A percentile compares a stretch with the other conserved stretches of the same genome.
These are phyloP conservation scores for Polyplosphaeria fusca DNA, from an alignment of 495 filamentous ascomycete species.

Conservation along the genomic window DNA sequence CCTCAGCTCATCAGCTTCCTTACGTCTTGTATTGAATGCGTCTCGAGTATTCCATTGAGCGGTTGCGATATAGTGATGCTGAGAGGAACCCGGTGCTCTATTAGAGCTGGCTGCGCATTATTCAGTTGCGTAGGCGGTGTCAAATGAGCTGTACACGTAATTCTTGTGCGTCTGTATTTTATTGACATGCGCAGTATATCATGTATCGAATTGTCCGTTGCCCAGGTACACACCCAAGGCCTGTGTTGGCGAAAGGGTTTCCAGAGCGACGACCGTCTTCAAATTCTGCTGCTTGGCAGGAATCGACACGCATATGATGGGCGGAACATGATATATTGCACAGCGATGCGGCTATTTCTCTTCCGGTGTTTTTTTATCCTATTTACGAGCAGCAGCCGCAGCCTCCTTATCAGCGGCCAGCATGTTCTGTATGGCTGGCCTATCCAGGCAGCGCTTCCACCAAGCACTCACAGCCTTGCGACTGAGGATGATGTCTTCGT, in stretches of 20 bases:
- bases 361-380: conserved; percentile 7
- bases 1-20: conserved; percentile 17
- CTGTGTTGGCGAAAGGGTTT: too few species aligned
- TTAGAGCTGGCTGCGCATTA: conserved; percentile 25
- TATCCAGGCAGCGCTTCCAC: conserved; percentile 18
- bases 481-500: conserved; percentile 44
- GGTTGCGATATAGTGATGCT: conserved; percentile 21
- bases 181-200: too few species aligned
- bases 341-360: conserved; percentile 4
- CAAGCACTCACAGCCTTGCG: conserved; percentile 42
- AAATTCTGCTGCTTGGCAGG: too few species aligned
- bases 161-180: too few species aligned
- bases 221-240: too few species aligned
- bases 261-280: too few species aligned
- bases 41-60: conserved; percentile 14
- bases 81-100: conserved; percentile 15
- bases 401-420: conserved; percentile 20
- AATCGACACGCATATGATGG: too few species aligned
- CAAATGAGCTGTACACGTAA: conserved; percentile 19
- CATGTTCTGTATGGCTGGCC: conserved; percentile 18
- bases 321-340: too few species aligned
- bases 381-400: conserved; percentile 18
- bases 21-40: conserved; percentile 23
- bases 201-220: too few species aligned
- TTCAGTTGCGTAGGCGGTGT: conserved; percentile 20